A percentile compares a stretch with the other conserved stretches of the same genome.
These are phyloP conservation scores for Kuraishia piskuri DNA, from an alignment of 805 yeast genomes.

Conservation along the genomic window DNA sequence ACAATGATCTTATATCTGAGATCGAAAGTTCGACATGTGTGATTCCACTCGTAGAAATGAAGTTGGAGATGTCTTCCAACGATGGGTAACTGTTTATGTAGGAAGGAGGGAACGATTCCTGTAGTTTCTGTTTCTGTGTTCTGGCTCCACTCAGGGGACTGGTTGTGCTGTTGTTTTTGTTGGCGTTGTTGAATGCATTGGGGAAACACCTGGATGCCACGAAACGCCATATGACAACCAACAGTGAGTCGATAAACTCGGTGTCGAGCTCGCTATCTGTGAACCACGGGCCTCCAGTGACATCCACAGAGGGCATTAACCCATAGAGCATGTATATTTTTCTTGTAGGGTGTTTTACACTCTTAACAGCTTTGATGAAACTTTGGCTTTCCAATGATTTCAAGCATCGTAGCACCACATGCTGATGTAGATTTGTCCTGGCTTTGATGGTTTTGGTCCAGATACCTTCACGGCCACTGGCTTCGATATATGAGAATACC, in stretches of 20 bases:
- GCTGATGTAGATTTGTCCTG: constrained; percentile 83
- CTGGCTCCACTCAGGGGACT: neutral
- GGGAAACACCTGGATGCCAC: constrained; percentile 75
- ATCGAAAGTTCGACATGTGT: constrained; percentile 73
- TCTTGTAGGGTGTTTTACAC: constrained; percentile 86
- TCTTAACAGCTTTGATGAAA: constrained; percentile 80
- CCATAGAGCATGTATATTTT: constrained; percentile 94
- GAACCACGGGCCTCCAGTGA: constrained; percentile 99
- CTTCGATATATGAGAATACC: constrained; percentile 86
- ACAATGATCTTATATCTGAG: constrained; percentile 68
- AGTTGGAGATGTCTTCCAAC: constrained; percentile 65
- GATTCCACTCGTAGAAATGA: constrained; percentile 63
- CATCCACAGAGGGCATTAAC: constrained; percentile 88
- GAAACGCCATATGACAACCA: constrained; percentile 83
- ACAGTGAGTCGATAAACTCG: constrained; percentile 80
- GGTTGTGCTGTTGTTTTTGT: neutral
- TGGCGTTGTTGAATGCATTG: constrained; percentile 45
- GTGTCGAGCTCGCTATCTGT: constrained; percentile 92
- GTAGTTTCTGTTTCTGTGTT: constrained; percentile 12
- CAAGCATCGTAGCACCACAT: constrained; percentile 77
- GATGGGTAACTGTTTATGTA: constrained; percentile 48
- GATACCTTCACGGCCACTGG: constrained; percentile 89
- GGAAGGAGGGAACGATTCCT: constrained; percentile 35
- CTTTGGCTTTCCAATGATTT: constrained; percentile 74
- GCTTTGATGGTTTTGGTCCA: constrained; percentile 92